Conservation (phyloP, 345 rosid species). For the Eucalyptus curtisii region DNA sequence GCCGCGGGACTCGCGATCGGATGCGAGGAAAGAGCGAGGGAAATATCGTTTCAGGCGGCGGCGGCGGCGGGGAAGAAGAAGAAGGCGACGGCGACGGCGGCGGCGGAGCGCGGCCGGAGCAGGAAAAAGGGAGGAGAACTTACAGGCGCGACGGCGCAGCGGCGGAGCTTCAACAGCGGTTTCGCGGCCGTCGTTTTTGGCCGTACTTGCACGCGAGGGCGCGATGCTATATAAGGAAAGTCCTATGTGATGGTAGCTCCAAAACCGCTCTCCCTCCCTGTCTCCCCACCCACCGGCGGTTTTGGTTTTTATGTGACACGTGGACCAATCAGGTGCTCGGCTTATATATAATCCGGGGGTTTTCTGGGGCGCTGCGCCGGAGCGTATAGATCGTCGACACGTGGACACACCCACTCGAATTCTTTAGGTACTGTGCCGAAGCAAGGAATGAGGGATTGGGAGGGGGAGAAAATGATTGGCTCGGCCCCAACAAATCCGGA, state of each 20-base stretch:
- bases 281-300: neutral
- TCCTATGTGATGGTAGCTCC: neutral
- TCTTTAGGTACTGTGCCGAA: neutral
- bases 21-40: neutral
- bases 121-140: neutral
- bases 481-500: neutral
- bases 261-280: neutral
- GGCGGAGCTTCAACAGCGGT: neutral
- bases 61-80: neutral
- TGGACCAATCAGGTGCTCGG: neutral
- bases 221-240: neutral
- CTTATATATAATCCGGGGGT: neutral
- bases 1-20: neutral
- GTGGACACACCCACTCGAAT: neutral
- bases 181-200: neutral
- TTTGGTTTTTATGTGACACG: neutral
- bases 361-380: neutral
- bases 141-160: neutral
- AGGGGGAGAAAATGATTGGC: neutral
- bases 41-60: neutral
- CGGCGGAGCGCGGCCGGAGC: neutral
- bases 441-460: neutral
- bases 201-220: neutral
- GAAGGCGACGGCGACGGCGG: neutral
- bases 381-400: constrained; percentile 4